Evolutionary conservation across 345 rosid species (phyloP).

Genomic region (Syzygium aqueum): DNA sequence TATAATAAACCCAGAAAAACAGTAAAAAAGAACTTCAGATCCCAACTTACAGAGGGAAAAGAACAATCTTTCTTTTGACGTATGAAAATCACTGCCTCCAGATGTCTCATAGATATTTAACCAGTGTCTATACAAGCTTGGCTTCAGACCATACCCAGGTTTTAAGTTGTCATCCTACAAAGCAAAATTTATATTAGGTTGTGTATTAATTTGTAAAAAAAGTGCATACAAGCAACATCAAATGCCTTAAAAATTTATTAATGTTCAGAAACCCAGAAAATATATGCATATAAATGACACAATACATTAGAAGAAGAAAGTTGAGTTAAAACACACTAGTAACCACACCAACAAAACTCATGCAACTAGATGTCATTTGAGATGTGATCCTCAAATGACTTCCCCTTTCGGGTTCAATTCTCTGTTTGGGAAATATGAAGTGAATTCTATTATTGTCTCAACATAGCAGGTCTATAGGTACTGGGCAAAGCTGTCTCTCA

Average conservation of each 20-base stretch:
- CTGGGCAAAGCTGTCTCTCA: neutral
- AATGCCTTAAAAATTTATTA: neutral
- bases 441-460: neutral
- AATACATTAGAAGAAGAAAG: neutral
- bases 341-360: neutral
- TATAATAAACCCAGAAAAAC: neutral
- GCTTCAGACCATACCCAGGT: constrained; percentile 48
- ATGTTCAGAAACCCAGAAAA: neutral
- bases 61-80: constrained; percentile 56
- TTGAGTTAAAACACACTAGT: neutral
- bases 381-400: neutral
- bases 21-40: neutral
- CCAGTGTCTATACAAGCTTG: constrained; percentile 75
- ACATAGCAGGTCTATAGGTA: neutral
- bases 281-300: neutral
- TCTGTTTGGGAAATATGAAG: neutral
- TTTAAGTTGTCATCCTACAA: constrained; percentile 36
- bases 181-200: neutral
- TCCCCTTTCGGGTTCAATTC: neutral
- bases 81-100: constrained; percentile 58
- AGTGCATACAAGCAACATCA: neutral
- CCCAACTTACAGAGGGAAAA: constrained; percentile 71
- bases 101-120: constrained; percentile 43
- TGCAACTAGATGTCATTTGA: neutral
- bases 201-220: neutral